phyloP scores from a whole-genome alignment of 2,329 filamentous ascomycete species.

The Colletotrichum sp. region DNA sequence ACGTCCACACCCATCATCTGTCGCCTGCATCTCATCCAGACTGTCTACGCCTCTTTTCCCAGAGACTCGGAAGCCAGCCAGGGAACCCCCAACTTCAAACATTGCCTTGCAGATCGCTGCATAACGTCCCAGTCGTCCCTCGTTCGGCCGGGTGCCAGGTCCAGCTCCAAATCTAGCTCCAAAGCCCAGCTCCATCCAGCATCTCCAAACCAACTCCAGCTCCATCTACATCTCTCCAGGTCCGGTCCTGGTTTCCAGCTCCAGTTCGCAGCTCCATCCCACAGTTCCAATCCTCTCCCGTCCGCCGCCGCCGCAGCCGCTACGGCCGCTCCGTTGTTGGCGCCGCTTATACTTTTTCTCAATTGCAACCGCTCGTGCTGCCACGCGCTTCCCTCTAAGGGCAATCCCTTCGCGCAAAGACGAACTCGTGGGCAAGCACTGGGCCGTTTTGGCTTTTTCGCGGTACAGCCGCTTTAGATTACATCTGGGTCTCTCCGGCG shows the following conservation, averaged over 20 bases:
- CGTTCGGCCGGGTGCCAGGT: constrained; percentile 6
- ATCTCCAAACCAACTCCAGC: background rate
- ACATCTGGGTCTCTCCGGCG: constrained; percentile 17
- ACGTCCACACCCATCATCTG: constrained; percentile 8
- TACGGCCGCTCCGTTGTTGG: background rate
- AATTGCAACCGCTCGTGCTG: background rate
- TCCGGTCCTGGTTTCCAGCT: background rate
- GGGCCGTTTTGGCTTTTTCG: background rate
- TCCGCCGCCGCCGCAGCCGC: background rate
- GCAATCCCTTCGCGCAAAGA: background rate
- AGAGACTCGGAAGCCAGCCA: constrained; percentile 9
- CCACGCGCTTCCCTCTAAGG: constrained; percentile 1
- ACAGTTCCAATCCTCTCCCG: constrained; percentile 2
- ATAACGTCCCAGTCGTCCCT: constrained; percentile 19
- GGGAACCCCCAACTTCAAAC: constrained; percentile 11
- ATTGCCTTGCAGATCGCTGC: constrained; percentile 17
- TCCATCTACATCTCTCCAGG: background rate
- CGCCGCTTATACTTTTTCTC: background rate
- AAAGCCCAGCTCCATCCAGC: background rate
- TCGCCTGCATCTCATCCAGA: constrained; percentile 18
- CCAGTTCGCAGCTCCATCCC: background rate
- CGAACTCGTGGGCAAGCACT: constrained; percentile 10
- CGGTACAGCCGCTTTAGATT: constrained; percentile 18
- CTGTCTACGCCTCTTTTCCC: constrained; percentile 15
- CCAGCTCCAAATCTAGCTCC: background rate